Conservation (phyloP, 495 filamentous ascomycete genomes). For the Hypoxylon crocopeplum region DNA sequence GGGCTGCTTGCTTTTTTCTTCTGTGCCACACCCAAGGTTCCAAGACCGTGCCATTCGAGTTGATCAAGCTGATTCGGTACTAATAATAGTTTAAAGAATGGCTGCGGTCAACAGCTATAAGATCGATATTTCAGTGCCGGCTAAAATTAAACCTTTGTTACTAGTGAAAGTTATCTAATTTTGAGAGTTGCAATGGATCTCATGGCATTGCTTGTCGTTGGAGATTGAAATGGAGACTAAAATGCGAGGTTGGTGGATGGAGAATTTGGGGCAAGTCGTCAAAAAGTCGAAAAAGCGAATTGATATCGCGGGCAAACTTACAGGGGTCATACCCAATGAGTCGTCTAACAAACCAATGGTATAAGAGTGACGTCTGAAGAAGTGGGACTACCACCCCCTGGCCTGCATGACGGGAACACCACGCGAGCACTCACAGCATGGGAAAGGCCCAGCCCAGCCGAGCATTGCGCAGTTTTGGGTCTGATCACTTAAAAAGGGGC, state of each 20-base stretch:
- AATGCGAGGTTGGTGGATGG: constrained; percentile 3
- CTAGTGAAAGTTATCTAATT: no score
- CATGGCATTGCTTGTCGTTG: neutral
- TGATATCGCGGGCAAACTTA: constrained; percentile 39
- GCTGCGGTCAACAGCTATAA: no score
- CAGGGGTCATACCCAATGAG: constrained; percentile 29
- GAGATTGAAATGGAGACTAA: no score
- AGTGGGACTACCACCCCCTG: constrained; percentile 16
- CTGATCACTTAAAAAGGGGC: constrained; percentile 23
- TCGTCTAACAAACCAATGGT: constrained; percentile 32
- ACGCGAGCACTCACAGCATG: constrained; percentile 26
- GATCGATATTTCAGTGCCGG: no score
- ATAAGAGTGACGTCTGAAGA: constrained; percentile 35
- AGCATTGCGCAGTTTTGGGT: constrained; percentile 31
- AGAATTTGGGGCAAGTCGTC: constrained; percentile 16
- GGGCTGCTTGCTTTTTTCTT: constrained; percentile 1
- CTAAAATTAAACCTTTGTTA: no score
- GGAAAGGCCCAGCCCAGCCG: constrained; percentile 17
- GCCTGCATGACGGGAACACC: constrained; percentile 34
- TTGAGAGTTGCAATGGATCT: neutral
- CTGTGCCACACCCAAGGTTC: neutral
- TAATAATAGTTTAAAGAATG: neutral
- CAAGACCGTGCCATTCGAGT: neutral
- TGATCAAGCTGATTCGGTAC: neutral
- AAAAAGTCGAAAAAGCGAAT: constrained; percentile 22